These are phyloP conservation scores for Aspergillus oerlinghausenensis DNA, from an alignment of 2,329 filamentous ascomycete species.

Conservation along the genomic window DNA sequence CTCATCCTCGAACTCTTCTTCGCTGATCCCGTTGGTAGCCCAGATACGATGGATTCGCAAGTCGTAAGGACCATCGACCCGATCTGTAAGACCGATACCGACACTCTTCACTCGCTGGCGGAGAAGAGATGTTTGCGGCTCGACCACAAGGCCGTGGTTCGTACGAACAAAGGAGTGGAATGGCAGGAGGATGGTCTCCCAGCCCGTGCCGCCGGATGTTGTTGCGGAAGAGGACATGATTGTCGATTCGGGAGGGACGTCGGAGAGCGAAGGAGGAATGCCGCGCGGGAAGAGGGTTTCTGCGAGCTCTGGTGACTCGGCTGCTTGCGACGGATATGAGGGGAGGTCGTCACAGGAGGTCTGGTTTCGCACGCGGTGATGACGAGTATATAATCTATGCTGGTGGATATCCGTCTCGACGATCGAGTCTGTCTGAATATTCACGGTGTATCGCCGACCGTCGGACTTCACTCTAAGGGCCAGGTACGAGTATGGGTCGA, in stretches of 20 bases:
- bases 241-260: conserved; percentile 33
- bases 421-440: conserved; percentile 90
- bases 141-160: conserved; percentile 84
- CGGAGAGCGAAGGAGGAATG: conserved; percentile 34
- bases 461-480: conserved; percentile 86
- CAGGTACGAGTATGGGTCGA: conserved; percentile 83
- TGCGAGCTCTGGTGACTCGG: conserved; percentile 18
- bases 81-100: conserved; percentile 83
- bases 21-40: conserved; percentile 71
- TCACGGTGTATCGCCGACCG: conserved; percentile 87
- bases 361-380: conserved; percentile 31
- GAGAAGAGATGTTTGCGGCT: conserved; percentile 87
- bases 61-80: conserved; percentile 83
- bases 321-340: conserved; percentile 11
- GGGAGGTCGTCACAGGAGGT: conserved; percentile 12
- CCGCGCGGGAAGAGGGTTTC: conserved; percentile 24
- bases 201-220: conserved; percentile 70
- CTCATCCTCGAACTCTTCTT: conserved; percentile 38
- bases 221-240: conserved; percentile 29
- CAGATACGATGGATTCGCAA: conserved; percentile 80
- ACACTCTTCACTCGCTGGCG: conserved; percentile 79
- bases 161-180: conserved; percentile 94
- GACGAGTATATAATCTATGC: conserved; percentile 66
- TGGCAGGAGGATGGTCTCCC: conserved; percentile 91
- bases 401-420: conserved; percentile 95